A percentile compares a stretch with the other conserved stretches of the same genome.
phyloP scores from a whole-genome alignment of 768 basidiomycete species.

The Pulveroboletus sp. region DNA sequence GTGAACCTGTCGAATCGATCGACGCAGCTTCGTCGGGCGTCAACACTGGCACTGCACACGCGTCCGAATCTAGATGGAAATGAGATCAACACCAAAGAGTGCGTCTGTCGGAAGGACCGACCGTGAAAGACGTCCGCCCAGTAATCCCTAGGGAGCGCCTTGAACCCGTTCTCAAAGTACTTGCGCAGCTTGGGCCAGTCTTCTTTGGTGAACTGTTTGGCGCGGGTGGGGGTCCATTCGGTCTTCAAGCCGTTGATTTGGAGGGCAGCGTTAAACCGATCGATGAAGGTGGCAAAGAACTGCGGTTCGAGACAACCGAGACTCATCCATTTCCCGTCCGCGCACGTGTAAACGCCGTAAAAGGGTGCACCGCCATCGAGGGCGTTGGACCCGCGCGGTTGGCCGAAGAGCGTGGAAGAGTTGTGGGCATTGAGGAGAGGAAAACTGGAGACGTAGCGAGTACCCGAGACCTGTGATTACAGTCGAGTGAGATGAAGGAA shows the following conservation, averaged over 20 bases:
- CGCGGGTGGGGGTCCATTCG: conserved; percentile 53
- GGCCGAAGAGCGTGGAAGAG: conserved; percentile 35
- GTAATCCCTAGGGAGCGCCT: conserved; percentile 53
- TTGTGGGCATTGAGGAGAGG: conserved; percentile 49
- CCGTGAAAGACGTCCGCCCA: conserved; percentile 70
- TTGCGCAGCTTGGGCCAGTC: conserved; percentile 55
- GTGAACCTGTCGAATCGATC: conserved; percentile 34
- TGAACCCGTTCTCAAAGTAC: conserved; percentile 66
- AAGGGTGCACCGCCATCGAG: conserved; percentile 79
- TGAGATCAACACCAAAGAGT: too few relatives aligned
- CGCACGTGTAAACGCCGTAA: conserved; percentile 70
- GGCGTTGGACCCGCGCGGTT: conserved; percentile 50
- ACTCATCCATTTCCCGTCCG: conserved; percentile 71
- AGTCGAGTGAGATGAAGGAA: not conserved
- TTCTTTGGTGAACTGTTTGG: conserved; percentile 41
- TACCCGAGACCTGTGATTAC: conserved; percentile 63
- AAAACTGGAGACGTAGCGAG: conserved; percentile 72
- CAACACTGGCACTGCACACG: conserved; percentile 68
- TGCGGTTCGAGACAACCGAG: conserved; percentile 73
- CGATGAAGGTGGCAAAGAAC: conserved; percentile 63
- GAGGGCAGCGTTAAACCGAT: conserved; percentile 48
- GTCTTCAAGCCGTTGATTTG: conserved; percentile 38
- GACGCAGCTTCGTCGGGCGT: conserved; percentile 56
- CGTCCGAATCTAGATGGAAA: conserved; percentile 65
- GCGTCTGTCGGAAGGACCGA: conserved; percentile 29